Evolutionary conservation across 2,329 filamentous ascomycete species (phyloP).

Genomic region (Venturia asperata): DNA sequence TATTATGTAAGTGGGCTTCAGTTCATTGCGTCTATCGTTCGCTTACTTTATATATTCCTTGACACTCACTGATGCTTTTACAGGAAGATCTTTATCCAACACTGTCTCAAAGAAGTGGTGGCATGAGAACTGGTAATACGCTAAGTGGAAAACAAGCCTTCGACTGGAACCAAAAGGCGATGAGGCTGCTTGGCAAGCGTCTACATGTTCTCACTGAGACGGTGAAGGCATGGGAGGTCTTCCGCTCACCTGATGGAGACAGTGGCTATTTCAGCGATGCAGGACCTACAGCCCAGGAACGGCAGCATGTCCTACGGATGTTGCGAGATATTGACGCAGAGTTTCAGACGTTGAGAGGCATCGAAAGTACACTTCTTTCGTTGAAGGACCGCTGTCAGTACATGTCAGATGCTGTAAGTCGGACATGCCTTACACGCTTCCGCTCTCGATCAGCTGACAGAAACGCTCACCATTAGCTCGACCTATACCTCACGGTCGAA

Average conservation of each 20-base stretch:
- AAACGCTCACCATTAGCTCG: too few relatives aligned
- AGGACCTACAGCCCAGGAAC: neutral
- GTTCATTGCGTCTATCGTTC: too few relatives aligned
- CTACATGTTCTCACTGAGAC: neutral
- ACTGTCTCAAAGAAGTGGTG: too few relatives aligned
- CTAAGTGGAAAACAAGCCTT: neutral
- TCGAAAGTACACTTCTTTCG: neutral
- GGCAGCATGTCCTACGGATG: neutral
- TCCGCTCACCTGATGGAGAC: neutral
- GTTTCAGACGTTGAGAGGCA: neutral
- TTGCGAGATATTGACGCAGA: neutral
- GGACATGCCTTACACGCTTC: too few relatives aligned
- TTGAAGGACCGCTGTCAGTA: neutral
- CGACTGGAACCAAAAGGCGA: neutral
- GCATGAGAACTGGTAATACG: neutral
- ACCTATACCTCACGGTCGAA: too few relatives aligned
- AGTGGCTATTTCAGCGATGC: neutral
- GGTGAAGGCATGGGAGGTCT: neutral
- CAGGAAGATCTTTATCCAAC: neutral
- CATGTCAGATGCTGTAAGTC: neutral
- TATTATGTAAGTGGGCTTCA: too few relatives aligned
- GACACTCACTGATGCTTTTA: neutral
- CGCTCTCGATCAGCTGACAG: too few relatives aligned
- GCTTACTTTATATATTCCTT: too few relatives aligned
- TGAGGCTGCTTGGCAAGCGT: neutral